Evolutionary conservation across 176 grass and related monocot genomes (phyloP).

Genomic region (Coix lacrymajobi): DNA sequence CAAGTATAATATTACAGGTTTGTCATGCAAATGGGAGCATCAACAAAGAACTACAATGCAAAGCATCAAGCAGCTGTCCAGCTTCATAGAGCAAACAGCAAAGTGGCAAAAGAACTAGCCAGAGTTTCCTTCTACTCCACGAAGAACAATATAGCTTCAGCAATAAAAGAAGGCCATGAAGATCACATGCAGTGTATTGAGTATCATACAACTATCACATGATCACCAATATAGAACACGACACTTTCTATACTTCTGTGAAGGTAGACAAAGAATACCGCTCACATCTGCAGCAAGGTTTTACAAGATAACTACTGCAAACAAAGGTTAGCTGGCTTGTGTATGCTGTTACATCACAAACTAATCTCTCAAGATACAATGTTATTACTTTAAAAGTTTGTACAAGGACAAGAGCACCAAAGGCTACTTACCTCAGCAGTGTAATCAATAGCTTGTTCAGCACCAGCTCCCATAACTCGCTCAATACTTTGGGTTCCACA

Average conservation of each 20-base stretch:
- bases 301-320: not conserved
- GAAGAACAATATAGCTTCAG: constrained; percentile 6
- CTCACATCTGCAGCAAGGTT: not conserved
- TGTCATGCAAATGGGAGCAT: not conserved
- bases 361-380: not conserved
- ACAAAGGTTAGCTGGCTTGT: not conserved
- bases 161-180: not conserved
- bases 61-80: not conserved
- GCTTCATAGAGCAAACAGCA: not conserved
- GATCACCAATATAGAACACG: not conserved
- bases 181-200: not conserved
- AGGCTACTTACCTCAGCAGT: constrained; percentile 56
- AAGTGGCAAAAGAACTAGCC: not conserved
- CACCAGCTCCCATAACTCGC: constrained; percentile 60
- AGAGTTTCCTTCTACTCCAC: not conserved
- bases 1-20: not conserved
- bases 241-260: not conserved
- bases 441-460: constrained; percentile 95
- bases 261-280: not conserved
- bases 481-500: constrained; percentile 84
- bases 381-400: not conserved
- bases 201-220: not conserved
- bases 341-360: not conserved
- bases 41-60: not conserved
- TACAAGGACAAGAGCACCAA: not conserved